Conservation (phyloP, 768 basidiomycete species). For the Suillus occidentalis region DNA sequence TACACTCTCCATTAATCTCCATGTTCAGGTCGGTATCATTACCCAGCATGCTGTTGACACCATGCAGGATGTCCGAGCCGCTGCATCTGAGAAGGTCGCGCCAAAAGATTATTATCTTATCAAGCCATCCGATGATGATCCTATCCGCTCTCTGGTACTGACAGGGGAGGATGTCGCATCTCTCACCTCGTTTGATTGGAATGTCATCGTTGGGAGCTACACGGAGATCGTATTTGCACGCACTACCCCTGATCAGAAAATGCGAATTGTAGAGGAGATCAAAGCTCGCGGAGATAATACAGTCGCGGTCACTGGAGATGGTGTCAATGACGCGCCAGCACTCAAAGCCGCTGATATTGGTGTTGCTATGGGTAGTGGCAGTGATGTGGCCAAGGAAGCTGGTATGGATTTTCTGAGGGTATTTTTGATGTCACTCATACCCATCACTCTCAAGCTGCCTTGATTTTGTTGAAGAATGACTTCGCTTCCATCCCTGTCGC, state of each 20-base stretch:
- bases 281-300: slow-evolving; percentile 40
- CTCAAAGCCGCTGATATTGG: slow-evolving; percentile 49
- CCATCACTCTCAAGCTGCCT: slow-evolving; percentile 20
- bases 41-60: slow-evolving; percentile 32
- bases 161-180: slow-evolving; percentile 38
- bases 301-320: slow-evolving; percentile 50
- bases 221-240: slow-evolving; percentile 45
- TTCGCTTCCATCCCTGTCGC: slow-evolving; percentile 51
- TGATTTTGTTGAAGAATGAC: slow-evolving; percentile 51
- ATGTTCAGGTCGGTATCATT: slow-evolving; percentile 35
- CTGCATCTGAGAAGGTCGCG: slow-evolving; percentile 19
- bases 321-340: slow-evolving; percentile 45
- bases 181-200: slow-evolving; percentile 33
- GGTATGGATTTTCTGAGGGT: slow-evolving; percentile 33
- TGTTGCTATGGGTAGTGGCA: slow-evolving; percentile 41
- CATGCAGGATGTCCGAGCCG: slow-evolving; percentile 18
- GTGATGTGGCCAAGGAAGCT: slow-evolving; percentile 47
- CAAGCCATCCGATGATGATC: slow-evolving; percentile 34
- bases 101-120: slow-evolving; percentile 15
- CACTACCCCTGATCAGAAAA: slow-evolving; percentile 49
- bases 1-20: neutral
- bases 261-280: slow-evolving; percentile 49
- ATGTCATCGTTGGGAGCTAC: slow-evolving; percentile 30
- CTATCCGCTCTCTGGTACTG: slow-evolving; percentile 35
- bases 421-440: neutral